These are phyloP conservation scores for Pichia sp. DNA, from an alignment of 1,139 yeast species.

Conservation along the genomic window DNA sequence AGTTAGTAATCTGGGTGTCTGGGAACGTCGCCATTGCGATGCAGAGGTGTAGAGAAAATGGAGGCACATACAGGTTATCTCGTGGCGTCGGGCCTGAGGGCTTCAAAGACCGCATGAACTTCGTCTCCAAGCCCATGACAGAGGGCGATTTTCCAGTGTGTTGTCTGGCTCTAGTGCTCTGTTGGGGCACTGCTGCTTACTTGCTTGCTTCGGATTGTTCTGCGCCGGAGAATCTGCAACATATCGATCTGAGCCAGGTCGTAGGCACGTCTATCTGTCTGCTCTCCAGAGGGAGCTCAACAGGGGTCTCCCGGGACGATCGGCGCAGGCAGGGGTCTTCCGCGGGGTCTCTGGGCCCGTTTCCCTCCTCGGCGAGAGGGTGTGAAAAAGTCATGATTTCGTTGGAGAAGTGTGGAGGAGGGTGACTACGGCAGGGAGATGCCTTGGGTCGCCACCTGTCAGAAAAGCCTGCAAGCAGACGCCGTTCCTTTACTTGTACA, in stretches of 20 bases:
- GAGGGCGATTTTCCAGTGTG: not conserved
- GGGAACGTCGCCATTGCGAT: too few species aligned
- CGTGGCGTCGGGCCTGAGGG: constrained; percentile 5
- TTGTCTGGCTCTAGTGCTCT: not conserved
- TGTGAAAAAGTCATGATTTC: not conserved
- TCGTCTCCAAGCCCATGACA: constrained; percentile 1
- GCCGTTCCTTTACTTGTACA: constrained; percentile 1
- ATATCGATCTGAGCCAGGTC: too few species aligned
- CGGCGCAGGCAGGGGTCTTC: too few species aligned
- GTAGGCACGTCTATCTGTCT: too few species aligned
- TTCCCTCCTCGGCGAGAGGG: not conserved
- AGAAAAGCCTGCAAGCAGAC: not conserved
- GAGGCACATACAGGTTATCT: constrained; percentile 7
- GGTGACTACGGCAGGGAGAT: not conserved
- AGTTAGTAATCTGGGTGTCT: constrained; percentile 2
- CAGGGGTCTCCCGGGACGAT: too few species aligned
- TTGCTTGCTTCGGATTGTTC: too few species aligned
- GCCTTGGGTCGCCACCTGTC: not conserved
- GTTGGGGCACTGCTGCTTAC: too few species aligned
- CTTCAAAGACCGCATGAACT: constrained; percentile 9
- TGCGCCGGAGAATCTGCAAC: too few species aligned
- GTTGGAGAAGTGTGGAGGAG: not conserved
- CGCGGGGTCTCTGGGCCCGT: not conserved
- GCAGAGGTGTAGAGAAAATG: not conserved
- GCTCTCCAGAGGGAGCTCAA: too few species aligned